Evolutionary conservation across 2,329 filamentous ascomycete species (phyloP).

Genomic region (Claviceps capensis): DNA sequence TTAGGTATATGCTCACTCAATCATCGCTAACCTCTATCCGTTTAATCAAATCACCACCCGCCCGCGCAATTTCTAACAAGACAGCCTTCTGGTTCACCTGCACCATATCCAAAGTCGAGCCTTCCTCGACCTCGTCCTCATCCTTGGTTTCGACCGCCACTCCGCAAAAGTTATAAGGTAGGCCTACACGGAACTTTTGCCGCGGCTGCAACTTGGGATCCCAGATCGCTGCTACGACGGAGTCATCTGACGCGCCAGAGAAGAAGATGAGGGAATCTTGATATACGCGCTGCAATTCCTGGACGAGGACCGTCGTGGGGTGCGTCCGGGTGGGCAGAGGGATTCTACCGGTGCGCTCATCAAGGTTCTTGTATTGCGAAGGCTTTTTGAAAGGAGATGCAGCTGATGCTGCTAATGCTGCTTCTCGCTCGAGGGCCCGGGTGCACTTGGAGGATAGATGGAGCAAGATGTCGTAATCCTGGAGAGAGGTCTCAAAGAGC

Average conservation of each 20-base stretch:
- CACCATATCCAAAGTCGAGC: slow-evolving; percentile 27
- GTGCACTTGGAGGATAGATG: slow-evolving; percentile 47
- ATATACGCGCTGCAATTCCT: slow-evolving; percentile 55
- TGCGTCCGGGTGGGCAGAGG: slow-evolving; percentile 40
- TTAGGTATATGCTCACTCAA: neutral
- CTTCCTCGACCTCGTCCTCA: slow-evolving; percentile 19
- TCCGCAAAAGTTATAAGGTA: slow-evolving; percentile 44
- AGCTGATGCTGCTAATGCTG: slow-evolving; percentile 18
- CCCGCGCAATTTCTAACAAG: slow-evolving; percentile 56
- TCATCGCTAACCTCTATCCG: slow-evolving; percentile 39
- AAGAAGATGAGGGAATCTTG: slow-evolving; percentile 67
- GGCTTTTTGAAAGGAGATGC: slow-evolving; percentile 24
- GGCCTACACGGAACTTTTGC: slow-evolving; percentile 55
- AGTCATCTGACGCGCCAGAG: slow-evolving; percentile 45
- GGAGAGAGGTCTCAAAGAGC: slow-evolving; percentile 60
- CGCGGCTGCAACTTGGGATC: slow-evolving; percentile 34
- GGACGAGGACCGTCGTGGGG: slow-evolving; percentile 48
- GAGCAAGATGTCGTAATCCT: slow-evolving; percentile 79
- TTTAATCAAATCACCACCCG: slow-evolving; percentile 54
- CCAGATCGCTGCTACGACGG: slow-evolving; percentile 44
- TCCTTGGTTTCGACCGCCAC: slow-evolving; percentile 12
- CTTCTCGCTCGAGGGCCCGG: slow-evolving; percentile 26
- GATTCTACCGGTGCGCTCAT: slow-evolving; percentile 36
- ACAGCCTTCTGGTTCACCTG: slow-evolving; percentile 55
- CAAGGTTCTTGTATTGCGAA: slow-evolving; percentile 70